Base-by-base conservation (phyloP, 441 rosid genomes). In the Populus trichocarpa region DNA sequence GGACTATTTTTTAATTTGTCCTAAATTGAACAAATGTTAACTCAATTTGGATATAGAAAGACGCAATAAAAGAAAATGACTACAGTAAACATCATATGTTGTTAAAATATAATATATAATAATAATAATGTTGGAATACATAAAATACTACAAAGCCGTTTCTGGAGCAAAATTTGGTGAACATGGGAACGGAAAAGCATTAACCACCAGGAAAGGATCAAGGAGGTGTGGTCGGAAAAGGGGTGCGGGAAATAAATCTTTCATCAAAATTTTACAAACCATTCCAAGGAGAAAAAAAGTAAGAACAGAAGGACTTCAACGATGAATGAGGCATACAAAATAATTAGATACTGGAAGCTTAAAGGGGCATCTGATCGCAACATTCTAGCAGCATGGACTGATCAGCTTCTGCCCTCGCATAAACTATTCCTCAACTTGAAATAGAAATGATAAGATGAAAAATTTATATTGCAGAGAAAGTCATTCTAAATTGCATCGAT, bases 401-500 rank as follows among this genome's bases (percentile, higher is more conserved):
- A 36, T 61, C 20, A 71, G 16, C 71, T 26, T 28, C 53, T 25
- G 23, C 20, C 72, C 73, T 36, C 38, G 2, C 36, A 5, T 67
- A 42, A 68, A 68, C 75, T 75, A 64, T 32, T 65, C 42, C 67
- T 79, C 20, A 36, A 40, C 40, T 35, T 38, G 16, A 53, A 67
- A 25, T 10, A 1, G 69, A 40, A 75, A 75, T n/a, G 63, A 61
- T 18, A 28, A 22, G 64, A 68, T 8, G 71, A 18, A 36, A 81
- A 70, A 66, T 50, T 69, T 72, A 75, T 78, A 70, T 46, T 71
- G 12, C 46, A 40, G 66, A 80, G 64, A 71, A 76, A 67, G 79
- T 61, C 80, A 63, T 77, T 79, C 83, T 69, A 65, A 77, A 75
- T 72, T 78, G 82, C 83, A 74, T 66, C 28, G 71, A 82, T 77